A percentile compares a stretch with the other conserved stretches of the same genome.
phyloP scores from a whole-genome alignment of 371 early-diverging fungal species.

The Mucor lusitanicus region DNA sequence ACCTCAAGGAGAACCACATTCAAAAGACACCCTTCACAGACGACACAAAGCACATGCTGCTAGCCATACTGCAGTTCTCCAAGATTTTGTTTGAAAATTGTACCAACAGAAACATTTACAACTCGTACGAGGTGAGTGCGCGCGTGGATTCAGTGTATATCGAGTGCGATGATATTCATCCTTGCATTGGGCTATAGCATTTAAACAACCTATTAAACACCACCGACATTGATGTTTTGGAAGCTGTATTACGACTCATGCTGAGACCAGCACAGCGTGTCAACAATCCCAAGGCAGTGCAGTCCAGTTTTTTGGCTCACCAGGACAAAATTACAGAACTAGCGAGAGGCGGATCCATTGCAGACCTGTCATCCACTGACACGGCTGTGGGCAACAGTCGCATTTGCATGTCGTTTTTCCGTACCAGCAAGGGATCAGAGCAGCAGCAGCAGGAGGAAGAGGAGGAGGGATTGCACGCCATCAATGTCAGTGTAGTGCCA shows the following conservation, averaged over 20 bases:
- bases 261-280: conserved; percentile 82
- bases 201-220: conserved; percentile 58
- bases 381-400: not conserved
- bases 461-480: conserved; percentile 16
- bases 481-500: not conserved
- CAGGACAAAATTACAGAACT: conserved; percentile 27
- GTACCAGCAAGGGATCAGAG: conserved; percentile 3
- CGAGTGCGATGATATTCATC: conserved; percentile 41
- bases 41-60: conserved; percentile 54
- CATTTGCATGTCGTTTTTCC: conserved; percentile 19
- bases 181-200: conserved; percentile 58
- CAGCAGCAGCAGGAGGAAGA: conserved; percentile 5
- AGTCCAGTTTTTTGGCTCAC: conserved; percentile 61
- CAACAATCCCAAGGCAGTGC: conserved; percentile 69
- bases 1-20: conserved; percentile 49
- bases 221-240: conserved; percentile 77
- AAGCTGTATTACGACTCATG: conserved; percentile 69
- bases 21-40: conserved; percentile 60
- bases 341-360: conserved; percentile 16
- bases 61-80: conserved; percentile 76
- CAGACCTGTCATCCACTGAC: not conserved
- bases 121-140: conserved; percentile 85
- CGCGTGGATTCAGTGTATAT: too few species aligned
- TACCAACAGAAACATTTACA: conserved; percentile 91
- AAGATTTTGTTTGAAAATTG: conserved; percentile 87